A percentile compares a stretch with the other conserved stretches of the same genome.
phyloP scores from a whole-genome alignment of 768 basidiomycete genomes.

The Rhodosporidiobolus sp. region DNA sequence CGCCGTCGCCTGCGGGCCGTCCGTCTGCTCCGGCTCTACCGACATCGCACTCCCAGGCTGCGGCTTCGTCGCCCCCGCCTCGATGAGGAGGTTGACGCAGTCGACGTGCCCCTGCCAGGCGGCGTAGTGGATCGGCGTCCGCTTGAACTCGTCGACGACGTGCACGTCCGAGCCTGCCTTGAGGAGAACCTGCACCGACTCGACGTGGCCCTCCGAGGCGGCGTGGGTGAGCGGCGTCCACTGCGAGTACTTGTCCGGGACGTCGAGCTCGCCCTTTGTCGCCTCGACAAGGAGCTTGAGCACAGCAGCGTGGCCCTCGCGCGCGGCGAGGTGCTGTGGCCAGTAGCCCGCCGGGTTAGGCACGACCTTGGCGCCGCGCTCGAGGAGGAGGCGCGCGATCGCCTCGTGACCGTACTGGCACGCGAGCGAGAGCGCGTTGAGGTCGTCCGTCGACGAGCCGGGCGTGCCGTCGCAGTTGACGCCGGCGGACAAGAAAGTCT shows the following conservation, averaged over 20 bases:
- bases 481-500: slow-evolving; percentile 70
- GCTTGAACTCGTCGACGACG: slow-evolving; percentile 75
- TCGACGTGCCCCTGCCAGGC: slow-evolving; percentile 88
- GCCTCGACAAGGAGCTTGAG: slow-evolving; percentile 67
- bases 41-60: neutral
- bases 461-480: slow-evolving; percentile 61
- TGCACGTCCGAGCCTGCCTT: slow-evolving; percentile 74
- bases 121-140: slow-evolving; percentile 84
- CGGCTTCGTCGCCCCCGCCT: slow-evolving; percentile 43
- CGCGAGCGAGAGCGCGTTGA: slow-evolving; percentile 83
- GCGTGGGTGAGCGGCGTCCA: slow-evolving; percentile 98
- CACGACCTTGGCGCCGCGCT: slow-evolving; percentile 70
- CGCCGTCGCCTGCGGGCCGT: slow-evolving; percentile 16
- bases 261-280: slow-evolving; percentile 66
- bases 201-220: slow-evolving; percentile 73
- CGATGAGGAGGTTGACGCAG: slow-evolving; percentile 64
- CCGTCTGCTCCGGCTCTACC: neutral
- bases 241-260: slow-evolving; percentile 92
- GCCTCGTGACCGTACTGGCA: slow-evolving; percentile 83
- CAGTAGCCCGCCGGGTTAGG: slow-evolving; percentile 95
- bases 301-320: slow-evolving; percentile 82
- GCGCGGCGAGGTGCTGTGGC: slow-evolving; percentile 91
- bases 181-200: slow-evolving; percentile 73
- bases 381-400: slow-evolving; percentile 71
- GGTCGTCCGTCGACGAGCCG: slow-evolving; percentile 59